phyloP scores from a whole-genome alignment of 1,284 basidiomycete genomes.

The Malassezia furfur region DNA sequence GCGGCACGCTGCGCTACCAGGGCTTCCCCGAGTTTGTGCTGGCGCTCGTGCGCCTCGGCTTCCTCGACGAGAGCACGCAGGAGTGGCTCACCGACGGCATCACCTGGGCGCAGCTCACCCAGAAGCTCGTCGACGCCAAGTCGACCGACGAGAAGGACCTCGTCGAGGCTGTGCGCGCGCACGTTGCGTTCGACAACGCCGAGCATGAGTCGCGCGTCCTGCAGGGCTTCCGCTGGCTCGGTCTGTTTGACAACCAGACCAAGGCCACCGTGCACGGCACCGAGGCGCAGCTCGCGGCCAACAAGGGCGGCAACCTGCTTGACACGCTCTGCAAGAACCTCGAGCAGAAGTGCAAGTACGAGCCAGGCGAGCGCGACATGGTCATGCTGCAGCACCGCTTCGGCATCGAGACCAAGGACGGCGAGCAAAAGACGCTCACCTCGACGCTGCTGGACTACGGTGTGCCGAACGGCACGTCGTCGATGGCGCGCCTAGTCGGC shows the following conservation, averaged over 20 bases:
- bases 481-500: constrained; percentile 92
- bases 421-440: constrained; percentile 72
- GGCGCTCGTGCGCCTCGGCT: constrained; percentile 77
- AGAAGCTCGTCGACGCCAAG: constrained; percentile 66
- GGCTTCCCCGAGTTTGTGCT: constrained; percentile 97
- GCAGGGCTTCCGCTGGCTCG: constrained; percentile 69
- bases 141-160: constrained; percentile 54
- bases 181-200: constrained; percentile 28
- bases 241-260: constrained; percentile 63
- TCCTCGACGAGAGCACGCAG: constrained; percentile 68
- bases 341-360: constrained; percentile 86
- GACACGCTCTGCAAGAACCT: constrained; percentile 87
- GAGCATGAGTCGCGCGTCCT: constrained; percentile 34
- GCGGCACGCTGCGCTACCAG: constrained; percentile 90
- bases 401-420: constrained; percentile 33
- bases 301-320: constrained; percentile 69
- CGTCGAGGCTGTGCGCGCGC: constrained; percentile 29
- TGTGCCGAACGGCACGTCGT: constrained; percentile 64
- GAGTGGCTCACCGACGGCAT: constrained; percentile 55
- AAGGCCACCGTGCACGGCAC: constrained; percentile 49
- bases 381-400: constrained; percentile 92
- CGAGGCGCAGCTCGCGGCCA: constrained; percentile 55
- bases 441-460: constrained; percentile 89
- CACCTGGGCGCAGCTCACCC: constrained; percentile 60
- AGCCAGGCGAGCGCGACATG: constrained; percentile 80